A percentile compares a stretch with the other conserved stretches of the same genome.
These are phyloP conservation scores for Ganoderma meredithae DNA, from an alignment of 1,284 basidiomycete genomes.

Conservation along the genomic window DNA sequence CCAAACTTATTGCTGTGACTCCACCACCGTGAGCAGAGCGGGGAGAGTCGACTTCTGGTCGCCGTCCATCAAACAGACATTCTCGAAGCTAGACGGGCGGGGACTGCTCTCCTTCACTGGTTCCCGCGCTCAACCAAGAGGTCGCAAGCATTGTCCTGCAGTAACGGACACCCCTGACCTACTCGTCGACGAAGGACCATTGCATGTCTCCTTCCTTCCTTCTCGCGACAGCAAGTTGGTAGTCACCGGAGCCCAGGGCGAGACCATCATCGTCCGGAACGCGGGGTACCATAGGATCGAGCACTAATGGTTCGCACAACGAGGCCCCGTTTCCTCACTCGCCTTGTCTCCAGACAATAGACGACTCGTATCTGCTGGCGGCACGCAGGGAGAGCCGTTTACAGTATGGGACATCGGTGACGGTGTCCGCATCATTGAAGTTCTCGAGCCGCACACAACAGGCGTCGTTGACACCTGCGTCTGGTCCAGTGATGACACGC, in stretches of 20 bases:
- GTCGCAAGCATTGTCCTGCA: no score
- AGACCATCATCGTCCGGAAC: slow-evolving; percentile 1
- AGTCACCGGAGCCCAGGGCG: neutral
- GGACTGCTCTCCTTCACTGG: neutral
- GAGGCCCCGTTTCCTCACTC: neutral
- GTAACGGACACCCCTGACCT: no score
- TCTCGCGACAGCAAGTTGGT: neutral
- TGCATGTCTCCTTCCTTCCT: no score
- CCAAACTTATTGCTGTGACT: neutral
- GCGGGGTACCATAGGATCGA: neutral
- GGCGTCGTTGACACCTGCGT: neutral
- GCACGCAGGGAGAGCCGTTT: neutral
- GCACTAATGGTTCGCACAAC: neutral
- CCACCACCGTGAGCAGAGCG: neutral
- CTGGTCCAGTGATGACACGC: neutral
- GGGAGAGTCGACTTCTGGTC: neutral
- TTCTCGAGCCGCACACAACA: neutral
- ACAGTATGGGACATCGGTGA: neutral
- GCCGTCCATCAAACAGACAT: neutral
- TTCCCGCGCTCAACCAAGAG: neutral
- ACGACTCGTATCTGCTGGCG: neutral
- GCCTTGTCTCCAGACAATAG: neutral
- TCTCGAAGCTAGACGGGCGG: neutral
- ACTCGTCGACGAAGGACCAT: no score
- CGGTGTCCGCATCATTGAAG: neutral